These are phyloP conservation scores for Lepidium africanum DNA, from an alignment of 345 rosid species.

Conservation along the genomic window DNA sequence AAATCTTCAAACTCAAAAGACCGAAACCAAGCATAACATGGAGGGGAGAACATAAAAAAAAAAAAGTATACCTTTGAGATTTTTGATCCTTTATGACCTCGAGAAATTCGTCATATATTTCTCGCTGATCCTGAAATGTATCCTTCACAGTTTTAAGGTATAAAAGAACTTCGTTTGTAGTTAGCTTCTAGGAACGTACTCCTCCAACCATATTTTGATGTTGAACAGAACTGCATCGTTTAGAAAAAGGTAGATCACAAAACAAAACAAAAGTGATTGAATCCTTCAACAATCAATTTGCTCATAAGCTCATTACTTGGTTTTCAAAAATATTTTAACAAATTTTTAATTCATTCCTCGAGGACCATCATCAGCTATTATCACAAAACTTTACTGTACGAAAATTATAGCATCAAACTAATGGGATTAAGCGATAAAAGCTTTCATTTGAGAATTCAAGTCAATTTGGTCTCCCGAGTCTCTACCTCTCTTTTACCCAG, in stretches of 20 bases:
- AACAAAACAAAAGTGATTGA: neutral
- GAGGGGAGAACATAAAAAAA: neutral
- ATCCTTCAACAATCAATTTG: neutral
- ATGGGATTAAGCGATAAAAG: constrained; percentile 36
- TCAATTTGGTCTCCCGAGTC: constrained; percentile 58
- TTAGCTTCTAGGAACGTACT: constrained; percentile 49
- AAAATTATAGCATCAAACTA: constrained; percentile 32
- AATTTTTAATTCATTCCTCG: neutral
- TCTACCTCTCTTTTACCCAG: too few species aligned
- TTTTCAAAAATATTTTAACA: neutral
- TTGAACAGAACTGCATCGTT: constrained; percentile 51
- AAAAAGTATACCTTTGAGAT: constrained; percentile 73
- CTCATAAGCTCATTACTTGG: neutral
- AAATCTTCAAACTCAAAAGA: neutral
- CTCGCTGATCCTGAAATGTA: constrained; percentile 61
- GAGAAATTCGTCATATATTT: constrained; percentile 71
- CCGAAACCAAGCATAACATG: neutral
- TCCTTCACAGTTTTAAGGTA: constrained; percentile 85
- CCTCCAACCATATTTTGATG: constrained; percentile 35
- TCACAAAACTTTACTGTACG: too few species aligned
- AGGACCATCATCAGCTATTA: neutral
- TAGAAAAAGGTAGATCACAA: neutral
- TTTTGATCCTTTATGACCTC: constrained; percentile 88
- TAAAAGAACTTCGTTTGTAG: constrained; percentile 76
- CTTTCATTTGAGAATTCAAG: constrained; percentile 10